phyloP scores from a whole-genome alignment of 2,329 filamentous ascomycete genomes.

The Colletotrichum magnum region DNA sequence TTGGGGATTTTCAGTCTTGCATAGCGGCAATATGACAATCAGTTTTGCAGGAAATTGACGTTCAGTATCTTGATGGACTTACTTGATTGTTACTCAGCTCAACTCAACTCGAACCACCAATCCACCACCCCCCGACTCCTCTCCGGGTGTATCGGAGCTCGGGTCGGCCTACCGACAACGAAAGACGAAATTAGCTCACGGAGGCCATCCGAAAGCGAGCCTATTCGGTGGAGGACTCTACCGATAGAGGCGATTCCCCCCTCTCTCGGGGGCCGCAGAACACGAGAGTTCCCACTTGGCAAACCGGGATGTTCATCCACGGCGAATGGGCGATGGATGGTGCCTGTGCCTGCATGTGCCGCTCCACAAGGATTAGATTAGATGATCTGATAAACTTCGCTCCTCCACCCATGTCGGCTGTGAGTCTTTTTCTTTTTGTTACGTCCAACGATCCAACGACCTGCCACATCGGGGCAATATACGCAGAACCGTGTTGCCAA shows the following conservation, averaged over 20 bases:
- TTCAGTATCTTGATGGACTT: no score
- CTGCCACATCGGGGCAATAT: conserved; percentile 25
- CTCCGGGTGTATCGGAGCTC: not conserved
- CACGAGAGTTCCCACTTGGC: conserved; percentile 2
- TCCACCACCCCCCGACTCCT: no score
- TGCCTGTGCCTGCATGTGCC: conserved; percentile 7
- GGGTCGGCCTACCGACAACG: not conserved
- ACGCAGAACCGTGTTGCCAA: conserved; percentile 16
- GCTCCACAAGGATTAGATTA: conserved; percentile 33
- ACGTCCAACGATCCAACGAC: not conserved
- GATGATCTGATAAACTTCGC: conserved; percentile 34
- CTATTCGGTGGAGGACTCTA: conserved; percentile 8
- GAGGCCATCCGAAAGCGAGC: not conserved
- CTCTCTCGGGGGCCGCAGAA: not conserved
- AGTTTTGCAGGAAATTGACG: no score
- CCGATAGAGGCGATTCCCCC: not conserved
- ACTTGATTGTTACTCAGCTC: no score
- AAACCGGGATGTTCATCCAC: not conserved
- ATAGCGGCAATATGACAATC: no score
- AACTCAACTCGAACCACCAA: no score
- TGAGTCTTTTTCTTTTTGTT: conserved; percentile 11
- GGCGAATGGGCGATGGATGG: not conserved
- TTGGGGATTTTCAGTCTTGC: no score
- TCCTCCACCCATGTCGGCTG: not conserved
- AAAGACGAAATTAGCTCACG: not conserved